Base-by-base conservation (phyloP, 345 rosid species). In the Pistacia atlantica region DNA sequence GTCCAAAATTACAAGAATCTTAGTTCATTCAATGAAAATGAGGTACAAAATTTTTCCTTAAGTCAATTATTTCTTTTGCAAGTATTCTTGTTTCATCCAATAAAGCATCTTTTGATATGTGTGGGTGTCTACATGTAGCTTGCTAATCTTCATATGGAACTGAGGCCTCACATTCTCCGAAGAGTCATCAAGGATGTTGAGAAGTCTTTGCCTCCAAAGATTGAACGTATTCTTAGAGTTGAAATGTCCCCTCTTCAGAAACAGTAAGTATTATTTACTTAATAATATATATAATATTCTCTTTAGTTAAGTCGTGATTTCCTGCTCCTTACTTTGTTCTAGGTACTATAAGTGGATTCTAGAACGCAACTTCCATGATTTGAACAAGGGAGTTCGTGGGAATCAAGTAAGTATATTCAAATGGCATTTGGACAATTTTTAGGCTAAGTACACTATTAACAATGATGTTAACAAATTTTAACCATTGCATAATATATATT, bases 231-330 rank as follows among this genome's bases (percentile, higher is more conserved):
- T 75, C 90, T 97, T 82, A 90, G 99, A 88, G 97, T 97, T 79
- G 99, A 97, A 85, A 97, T 97, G 99, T 97, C 99, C 65, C 99
- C 98, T 77, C 92, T 97, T 75, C 99, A 97, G 84, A 97, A 94
- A 82, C 99, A 94, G 99, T 97, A 80, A 86, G 93, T 74, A 69
- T 56, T 48, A 25, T 35, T 35, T 66, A 56, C 67, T 46, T 17
- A 45, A 81, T 72, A 17, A 20, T 25, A 55, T 57, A 42, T 5
- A 7, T 42, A 42, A 8, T 7, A 42, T 42, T 42, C 46, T 42
- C 46, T 51, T 64, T 60, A 14, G 25, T 18, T 57, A 31, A n/a
- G 51, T 65, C 52, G 73, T 67, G 38, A 31, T 8, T 37, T 68
- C 22, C 45, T 67, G n/a, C 75, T 76, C 18, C 56, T 81, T 77